Percentiles rank a stretch among this genome's conserved stretches.
Evolutionary conservation across 306 rosid genomes (phyloP).

Genomic region (Prunus persica): Prunus_persica_NCBIv2 NC_034011.1:26866501-26867000

Average conservation of each 20-base stretch:
- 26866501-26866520: constrained; percentile 82
- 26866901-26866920: neutral
- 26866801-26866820: neutral
- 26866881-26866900: neutral
- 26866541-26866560: constrained; percentile 90
- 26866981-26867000: neutral
- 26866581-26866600: constrained; percentile 7
- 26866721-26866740: neutral
- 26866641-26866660: neutral
- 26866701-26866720: neutral
- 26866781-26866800: neutral
- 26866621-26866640: neutral
- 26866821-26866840: neutral
- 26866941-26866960: neutral
- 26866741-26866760: neutral
- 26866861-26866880: neutral
- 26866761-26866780: neutral
- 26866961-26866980: neutral
- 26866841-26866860: neutral
- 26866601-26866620: constrained; percentile 17
- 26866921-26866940: neutral
- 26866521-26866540: constrained; percentile 74
- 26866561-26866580: constrained; percentile 52
- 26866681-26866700: neutral
- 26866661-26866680: neutral